Evolutionary conservation across 176 grass and related monocot genomes (phyloP).

Genomic region (Saccharum officinarum): DNA sequence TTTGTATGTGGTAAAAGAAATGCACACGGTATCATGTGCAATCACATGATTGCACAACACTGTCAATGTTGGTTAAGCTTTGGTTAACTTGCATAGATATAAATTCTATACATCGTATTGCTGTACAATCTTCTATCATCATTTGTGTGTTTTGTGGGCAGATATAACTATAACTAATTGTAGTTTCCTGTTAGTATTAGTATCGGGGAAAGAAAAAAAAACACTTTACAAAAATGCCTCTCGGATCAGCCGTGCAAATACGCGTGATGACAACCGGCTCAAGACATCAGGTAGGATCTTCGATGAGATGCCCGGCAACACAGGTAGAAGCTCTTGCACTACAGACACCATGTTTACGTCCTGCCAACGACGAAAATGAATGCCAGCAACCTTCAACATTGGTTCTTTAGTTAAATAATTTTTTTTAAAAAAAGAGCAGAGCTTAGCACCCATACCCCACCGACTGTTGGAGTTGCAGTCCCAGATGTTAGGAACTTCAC

Average conservation of each 20-base stretch:
- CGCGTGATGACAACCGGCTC: conserved; percentile 72
- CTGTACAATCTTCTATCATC: conserved; percentile 42
- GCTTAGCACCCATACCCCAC: conserved; percentile 51
- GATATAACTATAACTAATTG: neutral
- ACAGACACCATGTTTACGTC: conserved; percentile 60
- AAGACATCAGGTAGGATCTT: conserved; percentile 83
- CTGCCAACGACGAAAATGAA: conserved; percentile 35
- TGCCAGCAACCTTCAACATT: conserved; percentile 22
- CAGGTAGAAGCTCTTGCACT: conserved; percentile 80
- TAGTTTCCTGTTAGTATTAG: conserved; percentile 24
- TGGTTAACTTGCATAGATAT: conserved; percentile 27
- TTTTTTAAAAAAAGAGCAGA: neutral
- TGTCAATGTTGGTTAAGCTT: conserved; percentile 11
- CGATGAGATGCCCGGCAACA: conserved; percentile 84
- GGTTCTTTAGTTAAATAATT: neutral
- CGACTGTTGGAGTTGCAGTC: conserved; percentile 48
- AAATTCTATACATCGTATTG: conserved; percentile 39
- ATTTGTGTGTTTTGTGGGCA: conserved; percentile 20
- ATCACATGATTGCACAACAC: neutral
- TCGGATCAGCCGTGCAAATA: conserved; percentile 77
- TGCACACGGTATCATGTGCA: neutral
- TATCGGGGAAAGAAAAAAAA: neutral
- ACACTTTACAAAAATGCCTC: conserved; percentile 74
- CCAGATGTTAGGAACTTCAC: conserved; percentile 77
- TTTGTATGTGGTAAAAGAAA: neutral